Evolutionary conservation across 768 basidiomycete species (phyloP), one percentile per base, ranked within the genome.

Genomic region (Tulasnella sp.): DNA sequence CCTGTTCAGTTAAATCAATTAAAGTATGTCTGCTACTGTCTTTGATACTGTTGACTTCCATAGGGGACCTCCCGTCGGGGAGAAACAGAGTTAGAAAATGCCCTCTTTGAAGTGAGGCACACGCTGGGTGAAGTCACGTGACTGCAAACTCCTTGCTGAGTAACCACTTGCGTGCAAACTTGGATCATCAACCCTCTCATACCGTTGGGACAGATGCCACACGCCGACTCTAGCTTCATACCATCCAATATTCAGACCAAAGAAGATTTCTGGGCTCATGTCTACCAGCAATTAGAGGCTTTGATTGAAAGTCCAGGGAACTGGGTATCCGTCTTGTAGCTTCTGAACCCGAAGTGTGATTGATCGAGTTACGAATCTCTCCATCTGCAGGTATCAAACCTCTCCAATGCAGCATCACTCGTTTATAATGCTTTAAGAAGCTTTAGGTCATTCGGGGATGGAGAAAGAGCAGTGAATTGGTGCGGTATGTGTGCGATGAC

Each of bases 401-500:
- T 96, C 31, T 91, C 95, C 64, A 97, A 97, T 84, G 90, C 94
- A 0, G 90, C 95, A 37, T 92, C 95, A 9, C 86, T 97, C 76
- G 89, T 98, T 64, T 97, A 91, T 87, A 91, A 92, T 83, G 89
- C 94, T 16, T 89, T 96, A 72, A 89, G 91, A 73, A 91, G 91
- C 22, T 97, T 93, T 82, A 86, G 88, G 18, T 84, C 90, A 83
- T 96, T 94, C 83, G 95, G 94, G 41, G 83, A 84, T 48, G 88
- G 88, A 22, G 87, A 90, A 50, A 90, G 91, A 77, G 90, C 93
- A 3, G 94, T 97, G 31, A 97, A 97, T 84, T 98, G 96, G 97
- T 93, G 93, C 87, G 97, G 97, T n/a, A n/a, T 96, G 83, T 87
- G 94, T 83, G 37, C 80, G 28, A 24, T 60, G 58, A 60, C 24